phyloP scores from a whole-genome alignment of 768 basidiomycete species.

The Psilocybe subaeruginosa region DNA sequence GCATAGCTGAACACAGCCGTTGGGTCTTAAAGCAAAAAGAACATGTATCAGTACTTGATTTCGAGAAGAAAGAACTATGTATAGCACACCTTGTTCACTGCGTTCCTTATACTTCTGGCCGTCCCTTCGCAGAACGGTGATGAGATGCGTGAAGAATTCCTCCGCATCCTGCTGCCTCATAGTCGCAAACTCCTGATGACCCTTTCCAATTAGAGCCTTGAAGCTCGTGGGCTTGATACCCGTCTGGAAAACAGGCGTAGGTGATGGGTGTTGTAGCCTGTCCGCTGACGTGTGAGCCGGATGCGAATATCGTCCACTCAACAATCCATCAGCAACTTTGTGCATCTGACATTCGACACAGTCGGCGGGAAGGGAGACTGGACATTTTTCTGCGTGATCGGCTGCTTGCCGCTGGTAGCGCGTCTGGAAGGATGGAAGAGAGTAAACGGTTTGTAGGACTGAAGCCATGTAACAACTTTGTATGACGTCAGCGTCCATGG shows the following conservation, averaged over 20 bases:
- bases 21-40: slow-evolving; percentile 47
- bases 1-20: slow-evolving; percentile 81
- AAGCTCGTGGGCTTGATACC: slow-evolving; percentile 84
- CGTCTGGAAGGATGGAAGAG: slow-evolving; percentile 73
- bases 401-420: slow-evolving; percentile 56
- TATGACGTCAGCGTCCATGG: not conserved
- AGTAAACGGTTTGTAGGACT: slow-evolving; percentile 83
- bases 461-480: slow-evolving; percentile 97
- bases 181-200: slow-evolving; percentile 92
- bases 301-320: slow-evolving; percentile 89
- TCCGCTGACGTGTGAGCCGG: slow-evolving; percentile 40
- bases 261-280: slow-evolving; percentile 28
- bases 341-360: slow-evolving; percentile 96
- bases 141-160: slow-evolving; percentile 86
- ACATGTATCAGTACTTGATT: not conserved
- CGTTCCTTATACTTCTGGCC: slow-evolving; percentile 50
- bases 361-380: slow-evolving; percentile 69
- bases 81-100: slow-evolving; percentile 30
- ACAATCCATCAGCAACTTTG: slow-evolving; percentile 89
- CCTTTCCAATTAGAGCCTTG: slow-evolving; percentile 89
- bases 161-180: slow-evolving; percentile 98
- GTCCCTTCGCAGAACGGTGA: slow-evolving; percentile 73
- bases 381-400: slow-evolving; percentile 63
- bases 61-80: not conserved
- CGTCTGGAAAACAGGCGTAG: slow-evolving; percentile 71